Base-by-base conservation (phyloP, 2,329 filamentous ascomycete genomes). In the Neophaeococcomyces aloes region DNA sequence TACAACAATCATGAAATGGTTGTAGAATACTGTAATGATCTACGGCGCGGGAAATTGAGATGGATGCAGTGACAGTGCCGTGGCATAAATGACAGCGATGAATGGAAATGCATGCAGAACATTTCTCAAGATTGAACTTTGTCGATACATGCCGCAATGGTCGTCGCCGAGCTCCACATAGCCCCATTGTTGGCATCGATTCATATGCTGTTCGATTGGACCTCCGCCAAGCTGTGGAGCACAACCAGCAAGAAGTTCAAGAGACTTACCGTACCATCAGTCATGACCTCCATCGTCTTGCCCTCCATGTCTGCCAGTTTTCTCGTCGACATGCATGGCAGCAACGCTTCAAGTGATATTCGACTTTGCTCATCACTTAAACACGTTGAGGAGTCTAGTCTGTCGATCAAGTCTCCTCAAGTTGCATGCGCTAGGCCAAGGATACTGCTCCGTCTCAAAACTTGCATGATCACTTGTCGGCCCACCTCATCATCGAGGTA, bases 111-210 rank as follows among this genome's bases (percentile, higher is more conserved):
- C 36, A 19, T n/a, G 19, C 18, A 11, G 14, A 14, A 25, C 25
- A 29, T n/a, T 29, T 6, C 7, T 15, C 14, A 11, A 29, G 27
- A 32, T 32, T 32, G 15, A n/a, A 14, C 7, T 17, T 32, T 32
- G 38, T 41, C 38, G 38, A 41, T 41, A 32, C 38, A 31, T 41
- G 15, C 38, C 38, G 15, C 18, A 41, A 41, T 19, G 19, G 38
- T 32, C 18, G 3, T 6, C 27, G 17, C 23, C 15, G 8, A 14
- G 11, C 38, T n/a, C 29, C 27, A 41, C 27, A 19, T 18, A 6
- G 17, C 23, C 7, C 13, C 17, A 13, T 41, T 41, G 38, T 23
- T 41, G 38, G 27, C 27, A 23, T 41, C 21, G 27, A 18, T 15
- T 15, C 11, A 17, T 15, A 7, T n/a, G 14, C 13, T 7, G 25